phyloP scores from a whole-genome alignment of 805 yeast genomes.

The Candida tibetensis region DNA sequence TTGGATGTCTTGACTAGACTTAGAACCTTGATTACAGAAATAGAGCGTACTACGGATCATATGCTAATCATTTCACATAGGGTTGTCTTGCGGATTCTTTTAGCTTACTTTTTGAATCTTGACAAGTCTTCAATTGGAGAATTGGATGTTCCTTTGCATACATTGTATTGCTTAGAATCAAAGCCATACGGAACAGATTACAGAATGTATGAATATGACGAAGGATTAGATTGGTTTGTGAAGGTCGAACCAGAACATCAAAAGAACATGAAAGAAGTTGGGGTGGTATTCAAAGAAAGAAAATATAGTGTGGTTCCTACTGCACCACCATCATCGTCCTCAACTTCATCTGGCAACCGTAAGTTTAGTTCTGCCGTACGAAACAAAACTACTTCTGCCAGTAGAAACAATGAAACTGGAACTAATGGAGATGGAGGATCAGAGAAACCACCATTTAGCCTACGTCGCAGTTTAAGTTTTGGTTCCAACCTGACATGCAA shows the following conservation, averaged over 20 bases:
- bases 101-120: slow-evolving; percentile 87
- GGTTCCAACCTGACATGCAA: slow-evolving; percentile 9
- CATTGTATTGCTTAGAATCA: slow-evolving; percentile 84
- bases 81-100: slow-evolving; percentile 81
- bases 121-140: slow-evolving; percentile 79
- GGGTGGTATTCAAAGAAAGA: slow-evolving; percentile 65
- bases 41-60: slow-evolving; percentile 89
- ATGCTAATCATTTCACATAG: slow-evolving; percentile 81
- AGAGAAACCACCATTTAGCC: slow-evolving; percentile 16
- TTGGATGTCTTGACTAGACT: slow-evolving; percentile 89
- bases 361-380: slow-evolving; percentile 3
- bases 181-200: slow-evolving; percentile 96
- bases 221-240: slow-evolving; percentile 69
- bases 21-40: slow-evolving; percentile 85
- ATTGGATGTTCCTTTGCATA: slow-evolving; percentile 89
- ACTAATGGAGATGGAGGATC: not conserved
- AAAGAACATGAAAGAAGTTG: slow-evolving; percentile 65
- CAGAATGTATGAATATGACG: slow-evolving; percentile 85
- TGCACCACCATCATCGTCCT: slow-evolving; percentile 49
- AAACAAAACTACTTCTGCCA: not conserved
- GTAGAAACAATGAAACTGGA: not conserved
- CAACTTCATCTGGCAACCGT: slow-evolving; percentile 8
- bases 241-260: slow-evolving; percentile 57
- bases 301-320: slow-evolving; percentile 76
- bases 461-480: slow-evolving; percentile 24